Evolutionary conservation across 352 stramenopile genomes (phyloP).

Genomic region (Pythium biforme): DNA sequence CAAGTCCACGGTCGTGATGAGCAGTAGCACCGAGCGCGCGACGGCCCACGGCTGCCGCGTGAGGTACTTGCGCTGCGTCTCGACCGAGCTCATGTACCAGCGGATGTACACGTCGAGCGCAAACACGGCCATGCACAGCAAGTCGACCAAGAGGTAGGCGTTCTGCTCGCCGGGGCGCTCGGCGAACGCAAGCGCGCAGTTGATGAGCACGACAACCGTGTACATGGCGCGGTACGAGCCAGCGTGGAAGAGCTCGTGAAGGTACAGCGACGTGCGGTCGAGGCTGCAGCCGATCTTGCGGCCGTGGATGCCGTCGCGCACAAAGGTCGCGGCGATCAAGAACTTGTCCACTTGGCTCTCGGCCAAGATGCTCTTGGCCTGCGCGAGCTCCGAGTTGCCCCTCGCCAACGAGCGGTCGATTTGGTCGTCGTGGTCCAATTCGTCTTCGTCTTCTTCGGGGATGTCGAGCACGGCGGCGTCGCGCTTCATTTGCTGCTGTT

Average conservation of each 20-base stretch:
- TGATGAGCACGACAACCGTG: slow-evolving; percentile 62
- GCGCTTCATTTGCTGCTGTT: slow-evolving; percentile 42
- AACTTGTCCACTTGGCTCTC: slow-evolving; percentile 56
- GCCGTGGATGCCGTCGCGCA: slow-evolving; percentile 80
- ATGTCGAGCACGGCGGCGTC: slow-evolving; percentile 16
- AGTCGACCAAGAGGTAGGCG: slow-evolving; percentile 57
- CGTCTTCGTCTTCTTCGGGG: slow-evolving; percentile 13
- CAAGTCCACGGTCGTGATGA: slow-evolving; percentile 57
- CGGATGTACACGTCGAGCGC: slow-evolving; percentile 62
- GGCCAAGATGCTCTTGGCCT: slow-evolving; percentile 28
- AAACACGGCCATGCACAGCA: slow-evolving; percentile 67
- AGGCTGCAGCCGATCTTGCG: slow-evolving; percentile 81
- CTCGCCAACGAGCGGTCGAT: neutral
- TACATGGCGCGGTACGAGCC: slow-evolving; percentile 69
- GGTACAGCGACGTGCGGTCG: slow-evolving; percentile 59
- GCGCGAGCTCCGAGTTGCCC: slow-evolving; percentile 26
- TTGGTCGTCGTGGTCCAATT: slow-evolving; percentile 1
- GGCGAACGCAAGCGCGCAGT: slow-evolving; percentile 64
- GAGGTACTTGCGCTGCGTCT: slow-evolving; percentile 76
- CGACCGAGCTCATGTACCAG: slow-evolving; percentile 82
- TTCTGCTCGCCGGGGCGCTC: slow-evolving; percentile 59
- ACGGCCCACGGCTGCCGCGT: slow-evolving; percentile 75
- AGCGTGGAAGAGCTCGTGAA: slow-evolving; percentile 77
- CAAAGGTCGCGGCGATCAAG: slow-evolving; percentile 74
- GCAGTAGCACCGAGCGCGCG: slow-evolving; percentile 56